Percentiles rank a stretch among this genome's conserved stretches.
Evolutionary conservation across 352 stramenopile genomes (phyloP).

Genomic region (Globisporangium ultimum): DNA sequence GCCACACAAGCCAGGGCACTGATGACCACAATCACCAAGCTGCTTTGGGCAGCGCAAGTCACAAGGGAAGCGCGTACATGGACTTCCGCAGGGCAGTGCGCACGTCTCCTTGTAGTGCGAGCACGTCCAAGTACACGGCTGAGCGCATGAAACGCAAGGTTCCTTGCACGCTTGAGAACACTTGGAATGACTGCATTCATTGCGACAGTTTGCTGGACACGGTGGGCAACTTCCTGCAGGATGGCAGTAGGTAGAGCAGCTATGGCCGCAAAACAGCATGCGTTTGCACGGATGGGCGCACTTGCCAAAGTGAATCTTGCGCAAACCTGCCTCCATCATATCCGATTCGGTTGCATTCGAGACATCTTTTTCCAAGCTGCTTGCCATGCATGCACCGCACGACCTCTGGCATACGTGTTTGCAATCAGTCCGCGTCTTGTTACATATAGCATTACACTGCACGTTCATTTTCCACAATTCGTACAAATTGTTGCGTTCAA

Average conservation of each 20-base stretch:
- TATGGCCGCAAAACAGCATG: constrained; percentile 10
- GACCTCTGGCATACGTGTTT: not conserved
- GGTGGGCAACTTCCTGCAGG: constrained; percentile 6
- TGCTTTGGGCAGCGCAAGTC: constrained; percentile 29
- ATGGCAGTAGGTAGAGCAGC: constrained; percentile 7
- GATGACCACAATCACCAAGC: constrained; percentile 35
- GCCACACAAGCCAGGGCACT: constrained; percentile 43
- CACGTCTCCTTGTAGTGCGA: constrained; percentile 1
- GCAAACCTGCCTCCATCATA: not conserved
- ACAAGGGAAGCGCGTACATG: constrained; percentile 18
- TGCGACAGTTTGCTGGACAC: not conserved
- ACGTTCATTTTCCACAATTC: not conserved
- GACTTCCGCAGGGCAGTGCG: constrained; percentile 9
- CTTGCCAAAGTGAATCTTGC: not conserved
- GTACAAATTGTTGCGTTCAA: not conserved
- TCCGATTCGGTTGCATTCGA: not conserved
- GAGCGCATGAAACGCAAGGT: constrained; percentile 10
- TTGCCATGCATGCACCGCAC: not conserved
- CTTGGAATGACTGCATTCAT: constrained; percentile 8
- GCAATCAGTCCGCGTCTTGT: not conserved
- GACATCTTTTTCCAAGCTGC: not conserved
- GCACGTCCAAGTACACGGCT: constrained; percentile 13
- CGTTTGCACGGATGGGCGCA: constrained; percentile 9
- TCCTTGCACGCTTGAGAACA: constrained; percentile 6
- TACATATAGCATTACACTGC: not conserved